Evolutionary conservation across 163 green algal genomes (phyloP).

Genomic region (Chlorella variabilis): DNA sequence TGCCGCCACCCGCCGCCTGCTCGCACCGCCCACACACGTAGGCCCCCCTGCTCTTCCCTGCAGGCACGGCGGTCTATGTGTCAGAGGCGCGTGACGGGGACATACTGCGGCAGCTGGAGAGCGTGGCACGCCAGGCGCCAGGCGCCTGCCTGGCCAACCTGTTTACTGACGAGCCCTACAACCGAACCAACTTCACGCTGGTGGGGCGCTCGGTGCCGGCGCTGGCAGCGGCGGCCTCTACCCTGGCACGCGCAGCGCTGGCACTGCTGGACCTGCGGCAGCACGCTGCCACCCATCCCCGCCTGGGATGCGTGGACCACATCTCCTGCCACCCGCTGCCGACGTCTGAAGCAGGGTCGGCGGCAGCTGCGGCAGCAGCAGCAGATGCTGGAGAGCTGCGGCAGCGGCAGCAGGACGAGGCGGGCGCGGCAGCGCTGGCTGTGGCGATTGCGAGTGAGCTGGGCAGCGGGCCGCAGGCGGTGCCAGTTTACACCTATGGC

Average conservation of each 20-base stretch:
- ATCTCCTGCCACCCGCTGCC: conserved; percentile 77
- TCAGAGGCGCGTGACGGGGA: conserved; percentile 63
- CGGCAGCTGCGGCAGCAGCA: background rate
- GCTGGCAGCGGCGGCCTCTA: conserved; percentile 47
- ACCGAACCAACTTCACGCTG: conserved; percentile 81
- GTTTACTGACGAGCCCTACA: conserved; percentile 81
- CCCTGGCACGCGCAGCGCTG: conserved; percentile 62
- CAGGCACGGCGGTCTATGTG: conserved; percentile 80
- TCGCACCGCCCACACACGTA: no score
- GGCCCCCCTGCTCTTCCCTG: no score
- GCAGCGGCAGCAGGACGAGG: background rate
- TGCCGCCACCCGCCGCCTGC: no score
- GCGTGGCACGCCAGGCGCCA: background rate
- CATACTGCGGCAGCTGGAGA: conserved; percentile 54
- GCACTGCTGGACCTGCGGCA: conserved; percentile 61
- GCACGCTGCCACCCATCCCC: conserved; percentile 78
- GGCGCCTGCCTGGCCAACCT: conserved; percentile 52
- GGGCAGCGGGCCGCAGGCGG: conserved; percentile 7
- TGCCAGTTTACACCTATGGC: conserved; percentile 77
- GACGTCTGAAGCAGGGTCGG: background rate
- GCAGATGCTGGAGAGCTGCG: background rate
- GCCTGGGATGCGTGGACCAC: conserved; percentile 84
- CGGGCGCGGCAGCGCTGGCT: conserved; percentile 24
- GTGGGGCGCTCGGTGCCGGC: conserved; percentile 29
- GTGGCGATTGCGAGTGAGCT: conserved; percentile 48